Base-by-base conservation (phyloP, 2,329 filamentous ascomycete genomes). In the Talaromyces atroroseus region DNA sequence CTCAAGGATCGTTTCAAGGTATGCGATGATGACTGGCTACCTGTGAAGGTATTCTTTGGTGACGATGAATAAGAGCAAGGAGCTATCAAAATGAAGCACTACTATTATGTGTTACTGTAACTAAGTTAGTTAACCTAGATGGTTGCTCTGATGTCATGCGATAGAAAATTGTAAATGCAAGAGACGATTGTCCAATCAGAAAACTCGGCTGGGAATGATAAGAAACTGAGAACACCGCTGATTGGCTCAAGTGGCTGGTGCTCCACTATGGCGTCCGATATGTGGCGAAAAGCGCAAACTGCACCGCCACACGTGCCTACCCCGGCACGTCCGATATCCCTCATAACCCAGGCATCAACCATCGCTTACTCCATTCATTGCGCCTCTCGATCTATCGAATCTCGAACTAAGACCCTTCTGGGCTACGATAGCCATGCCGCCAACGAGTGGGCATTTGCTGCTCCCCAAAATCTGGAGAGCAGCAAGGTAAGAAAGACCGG, bases 1-100 rank as follows among this genome's bases (percentile, higher is more conserved):
- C 80, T 92, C 54, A 78, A 82, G 66, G 87, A 89, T 59, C 83
- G 90, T 51, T 92, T 92, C 80, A 95, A 91, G 82, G 86, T 90
- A 60, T 94, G 88, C 67, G 81, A 80, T 36, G 90, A 92, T 68
- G 74, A 68, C 26, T 92, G 87, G 85, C 64, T 76, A 54, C 89
- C 88, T 0, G 73, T 88, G 59, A 87, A 85, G 79, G 88, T 92
- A 36, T 94, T 94, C 80, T 90, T 90, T 68, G 88, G 87, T 7
- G 88, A 92, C 65, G 87, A 91, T 66, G 88, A 92, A 77, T 91
- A 83, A 67, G 36, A 23, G 32, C 10, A n/a, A 10, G n/a, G 48
- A 49, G 20, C n/a, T 47, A 14, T 3, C n/a, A 18, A 16, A 7
- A 18, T 11, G 8, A 21, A n/a, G n/a, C n/a, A n/a, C n/a, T n/a